Base-by-base conservation (phyloP, 495 filamentous ascomycete species). In the Lasiosphaeria ovina region DNA sequence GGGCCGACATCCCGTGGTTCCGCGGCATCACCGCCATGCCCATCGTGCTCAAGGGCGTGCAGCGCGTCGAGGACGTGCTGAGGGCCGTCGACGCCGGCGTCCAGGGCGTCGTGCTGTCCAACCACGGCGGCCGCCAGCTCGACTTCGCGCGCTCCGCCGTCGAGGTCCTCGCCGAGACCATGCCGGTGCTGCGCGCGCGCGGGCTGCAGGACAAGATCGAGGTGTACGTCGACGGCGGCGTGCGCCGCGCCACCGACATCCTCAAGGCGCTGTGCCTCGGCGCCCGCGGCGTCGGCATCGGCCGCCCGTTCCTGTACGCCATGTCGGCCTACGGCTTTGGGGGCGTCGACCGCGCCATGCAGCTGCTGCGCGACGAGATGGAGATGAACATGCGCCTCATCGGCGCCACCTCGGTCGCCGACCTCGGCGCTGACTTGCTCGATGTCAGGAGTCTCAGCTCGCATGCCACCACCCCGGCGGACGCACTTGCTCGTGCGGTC, bases 341-440 rank as follows among this genome's bases (percentile, higher is more conserved):
- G 3, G 94, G 94, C 60, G 93, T 97, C 33, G 87, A 94, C 63
- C 82, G 91, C 14, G 94, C 93, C 24, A 97, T 97, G 87, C 89
- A 93, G 76, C 79, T 98, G 63, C 83, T 98, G 60, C 95, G 91
- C 79, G 94, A 98, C 70, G 94, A 98, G 82, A 92, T 98, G 87
- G 93, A 93, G 80, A 97, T 98, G 93, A 90, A 90, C 66, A 98
- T 98, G 94, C 84, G 95, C 8, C 77, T 98, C 62, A 91, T 98
- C 65, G 94, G 94, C 12, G 88, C 85, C 35, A 81, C 79, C 1
- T 85, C 69, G 44, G 71, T 98, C 31, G 87, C 83, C 40, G 87
- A 98, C 56, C 74, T 98, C 55, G 91, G 87, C 59, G 87, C 92
- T 6, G 84, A 82, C 11, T 60, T 98, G 69, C 68, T 98, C 54